Base-by-base conservation (phyloP, 1,284 basidiomycete species). In the Porodaedalea pini region DNA sequence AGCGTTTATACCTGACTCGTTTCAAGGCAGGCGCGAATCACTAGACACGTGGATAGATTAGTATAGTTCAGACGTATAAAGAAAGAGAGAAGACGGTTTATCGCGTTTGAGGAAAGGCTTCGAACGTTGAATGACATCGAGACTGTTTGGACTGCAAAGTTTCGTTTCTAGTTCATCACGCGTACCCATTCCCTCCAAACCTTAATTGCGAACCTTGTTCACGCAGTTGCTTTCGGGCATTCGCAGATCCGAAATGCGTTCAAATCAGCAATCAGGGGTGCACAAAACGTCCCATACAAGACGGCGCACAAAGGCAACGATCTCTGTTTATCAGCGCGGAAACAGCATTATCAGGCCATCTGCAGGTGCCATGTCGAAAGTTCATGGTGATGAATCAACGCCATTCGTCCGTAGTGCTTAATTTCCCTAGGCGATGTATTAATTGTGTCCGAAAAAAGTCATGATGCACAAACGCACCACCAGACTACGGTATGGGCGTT, bases 181-280 rank as follows among this genome's bases (percentile, higher is more conserved):
- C 34, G 31, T 37, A 29, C 43, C 49, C 31, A 52, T 23, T 41
- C 13, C 25, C 25, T 17, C 25, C 39, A 29, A 40, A 52, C 27
- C 25, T 41, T 41, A 52, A n/a, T 23, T 19, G 34, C 25, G 37
- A 49, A 56, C 54, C 29, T 48, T 39, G 36, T 45, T 47, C n/a
- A 36, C 17, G 36, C 15, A 13, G 6, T 23, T 44, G 19, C 23
- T 40, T 56, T 45, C 13, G 45, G 47, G 29, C 37, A 27, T 31
- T 51, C 37, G 55, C 55, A 50, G 55, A 56, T 56, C 55, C 55
- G 47, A 17, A 32, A n/a, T 43, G 31, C 19, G 34, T 31, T 15
- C 54, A 27, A 19, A 56, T 43, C 27, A 43, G 34, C 54, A 51
- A 29, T 50, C 47, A 50, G 39, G 51, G 17, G 25, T 44, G 19